A percentile compares a stretch with the other conserved stretches of the same genome.
Evolutionary conservation across 371 early-diverging fungal species (phyloP).

Genomic region (Mortierella sp.): DNA sequence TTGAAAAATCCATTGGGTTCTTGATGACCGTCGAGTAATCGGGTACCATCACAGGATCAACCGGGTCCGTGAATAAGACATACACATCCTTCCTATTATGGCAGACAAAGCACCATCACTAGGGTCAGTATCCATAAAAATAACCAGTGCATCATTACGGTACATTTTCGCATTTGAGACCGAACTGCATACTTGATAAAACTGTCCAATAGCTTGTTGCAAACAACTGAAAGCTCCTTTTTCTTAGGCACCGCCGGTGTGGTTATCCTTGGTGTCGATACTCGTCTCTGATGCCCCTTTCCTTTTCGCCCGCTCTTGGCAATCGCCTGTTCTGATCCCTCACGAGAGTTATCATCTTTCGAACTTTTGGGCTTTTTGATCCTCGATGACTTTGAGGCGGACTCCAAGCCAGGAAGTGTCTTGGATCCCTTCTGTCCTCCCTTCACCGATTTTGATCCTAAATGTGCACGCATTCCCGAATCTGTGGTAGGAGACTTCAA

Average conservation of each 20-base stretch:
- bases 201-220: conserved; percentile 61
- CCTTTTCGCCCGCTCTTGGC: conserved; percentile 29
- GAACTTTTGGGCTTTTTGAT: conserved; percentile 20
- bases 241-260: conserved; percentile 48
- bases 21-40: conserved; percentile 82
- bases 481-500: conserved; percentile 16
- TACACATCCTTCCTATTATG: conserved; percentile 56
- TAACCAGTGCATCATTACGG: too few relatives aligned
- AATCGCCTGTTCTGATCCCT: conserved; percentile 59
- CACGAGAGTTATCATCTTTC: conserved; percentile 38
- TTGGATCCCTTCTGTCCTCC: conserved; percentile 25
- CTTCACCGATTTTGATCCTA: conserved; percentile 27
- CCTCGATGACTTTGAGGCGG: conserved; percentile 21
- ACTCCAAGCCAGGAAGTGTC: conserved; percentile 29
- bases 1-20: conserved; percentile 77
- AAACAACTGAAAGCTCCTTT: conserved; percentile 58
- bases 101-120: neutral
- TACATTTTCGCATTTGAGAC: too few relatives aligned
- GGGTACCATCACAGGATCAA: conserved; percentile 77
- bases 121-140: neutral
- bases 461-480: conserved; percentile 13
- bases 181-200: conserved; percentile 62
- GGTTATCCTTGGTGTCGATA: conserved; percentile 41
- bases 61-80: conserved; percentile 85
- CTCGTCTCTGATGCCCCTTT: conserved; percentile 19